Evolutionary conservation across 805 yeast genomes (phyloP).

Genomic region (Candida dajiaensis): DNA sequence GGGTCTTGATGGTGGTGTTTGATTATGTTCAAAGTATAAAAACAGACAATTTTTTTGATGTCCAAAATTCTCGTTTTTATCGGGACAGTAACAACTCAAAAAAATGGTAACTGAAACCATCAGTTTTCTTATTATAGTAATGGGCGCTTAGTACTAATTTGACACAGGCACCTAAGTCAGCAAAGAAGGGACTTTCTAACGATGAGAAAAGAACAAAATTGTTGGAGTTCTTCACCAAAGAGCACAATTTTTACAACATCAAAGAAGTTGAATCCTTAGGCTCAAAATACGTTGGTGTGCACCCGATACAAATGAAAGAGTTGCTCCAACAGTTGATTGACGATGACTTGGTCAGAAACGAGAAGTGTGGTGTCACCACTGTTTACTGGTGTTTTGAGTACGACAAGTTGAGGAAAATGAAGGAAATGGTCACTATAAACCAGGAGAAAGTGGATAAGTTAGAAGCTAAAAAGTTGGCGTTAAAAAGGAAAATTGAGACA

Average conservation of each 20-base stretch:
- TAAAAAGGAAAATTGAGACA: slow-evolving; percentile 8
- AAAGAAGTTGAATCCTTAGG: slow-evolving; percentile 46
- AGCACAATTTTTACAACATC: slow-evolving; percentile 38
- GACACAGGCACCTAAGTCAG: slow-evolving; percentile 9
- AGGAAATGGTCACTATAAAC: slow-evolving; percentile 1
- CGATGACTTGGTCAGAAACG: slow-evolving; percentile 42
- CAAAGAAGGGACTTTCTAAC: slow-evolving; percentile 27
- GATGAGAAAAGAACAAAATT: slow-evolving; percentile 36
- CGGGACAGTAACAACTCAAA: not conserved
- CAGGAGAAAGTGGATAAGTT: slow-evolving; percentile 9
- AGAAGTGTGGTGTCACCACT: slow-evolving; percentile 50
- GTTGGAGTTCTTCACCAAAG: slow-evolving; percentile 33
- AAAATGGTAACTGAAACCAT: not conserved
- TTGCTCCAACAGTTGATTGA: slow-evolving; percentile 40
- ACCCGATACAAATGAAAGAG: slow-evolving; percentile 51
- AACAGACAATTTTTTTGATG: not conserved
- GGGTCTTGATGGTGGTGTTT: not conserved
- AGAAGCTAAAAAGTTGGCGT: slow-evolving; percentile 2
- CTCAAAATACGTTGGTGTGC: slow-evolving; percentile 38
- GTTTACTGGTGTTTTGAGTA: slow-evolving; percentile 45
- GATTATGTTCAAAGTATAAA: not conserved
- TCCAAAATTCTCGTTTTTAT: not conserved
- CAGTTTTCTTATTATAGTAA: not conserved
- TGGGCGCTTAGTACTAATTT: not conserved
- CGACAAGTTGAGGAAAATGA: slow-evolving; percentile 21